A percentile compares a stretch with the other conserved stretches of the same genome.
Evolutionary conservation across 1,284 basidiomycete species (phyloP).

Genomic region (Macrocybe sp.): DNA sequence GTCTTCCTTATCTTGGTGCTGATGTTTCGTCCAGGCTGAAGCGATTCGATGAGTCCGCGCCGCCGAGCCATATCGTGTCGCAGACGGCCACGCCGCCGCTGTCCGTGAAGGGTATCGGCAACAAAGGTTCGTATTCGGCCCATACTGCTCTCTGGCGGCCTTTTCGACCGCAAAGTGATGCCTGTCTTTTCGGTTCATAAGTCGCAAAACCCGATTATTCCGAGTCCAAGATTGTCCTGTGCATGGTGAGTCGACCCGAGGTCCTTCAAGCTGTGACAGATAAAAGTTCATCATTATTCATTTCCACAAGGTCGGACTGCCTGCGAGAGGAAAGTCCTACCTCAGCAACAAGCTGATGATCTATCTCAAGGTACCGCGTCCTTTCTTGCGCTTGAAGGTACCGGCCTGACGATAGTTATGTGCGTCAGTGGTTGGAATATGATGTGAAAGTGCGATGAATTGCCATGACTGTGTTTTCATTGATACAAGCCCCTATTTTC

Average conservation of each 20-base stretch:
- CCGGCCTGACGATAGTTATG: conserved; percentile 1
- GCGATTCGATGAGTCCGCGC: conserved; percentile 70
- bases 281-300: conserved; percentile 4
- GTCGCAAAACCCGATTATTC: conserved; percentile 97
- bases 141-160: neutral
- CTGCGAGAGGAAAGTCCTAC: conserved; percentile 41
- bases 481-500: neutral
- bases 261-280: neutral
- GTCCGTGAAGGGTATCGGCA: conserved; percentile 77
- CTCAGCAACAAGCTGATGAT: conserved; percentile 44
- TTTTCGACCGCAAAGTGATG: conserved; percentile 4
- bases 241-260: conserved; percentile 65
- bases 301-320: conserved; percentile 27
- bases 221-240: conserved; percentile 97
- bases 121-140: conserved; percentile 51
- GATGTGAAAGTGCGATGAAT: conserved; percentile 72
- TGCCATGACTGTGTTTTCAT: neutral
- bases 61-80: conserved; percentile 61
- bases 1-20: neutral
- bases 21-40: conserved; percentile 52
- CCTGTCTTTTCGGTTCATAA: conserved; percentile 22
- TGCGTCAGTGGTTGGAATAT: conserved; percentile 91
- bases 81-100: conserved; percentile 69
- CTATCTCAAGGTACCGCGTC: conserved; percentile 31
- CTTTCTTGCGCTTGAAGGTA: neutral